These are phyloP conservation scores for Rutstroemia sp. DNA, from an alignment of 2,329 filamentous ascomycete genomes.

Conservation along the genomic window DNA sequence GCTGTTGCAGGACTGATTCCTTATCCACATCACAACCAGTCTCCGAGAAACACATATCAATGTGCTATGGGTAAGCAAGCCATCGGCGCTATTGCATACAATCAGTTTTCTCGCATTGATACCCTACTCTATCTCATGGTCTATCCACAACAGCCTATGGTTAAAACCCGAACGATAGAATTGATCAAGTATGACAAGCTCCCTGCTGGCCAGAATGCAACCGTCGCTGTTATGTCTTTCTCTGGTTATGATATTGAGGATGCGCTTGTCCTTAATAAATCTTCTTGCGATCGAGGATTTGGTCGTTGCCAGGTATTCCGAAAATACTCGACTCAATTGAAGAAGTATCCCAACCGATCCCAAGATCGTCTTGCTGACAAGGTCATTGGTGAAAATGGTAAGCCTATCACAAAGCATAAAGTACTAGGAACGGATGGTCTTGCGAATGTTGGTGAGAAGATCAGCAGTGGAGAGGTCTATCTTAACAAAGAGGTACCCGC, in stretches of 20 bases:
- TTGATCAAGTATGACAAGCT: conserved; percentile 96
- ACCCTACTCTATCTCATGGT: conserved; percentile 94
- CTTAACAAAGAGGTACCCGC: conserved; percentile 83
- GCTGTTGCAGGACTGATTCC: conserved; percentile 95
- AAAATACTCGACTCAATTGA: conserved; percentile 81
- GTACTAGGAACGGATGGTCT: conserved; percentile 81
- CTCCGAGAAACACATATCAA: conserved; percentile 96
- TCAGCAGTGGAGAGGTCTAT: conserved; percentile 76
- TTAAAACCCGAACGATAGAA: conserved; percentile 94
- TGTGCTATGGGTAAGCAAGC: conserved; percentile 99
- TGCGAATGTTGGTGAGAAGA: conserved; percentile 74
- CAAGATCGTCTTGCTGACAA: conserved; percentile 58
- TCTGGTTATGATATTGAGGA: conserved; percentile 99
- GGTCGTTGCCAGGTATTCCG: conserved; percentile 97
- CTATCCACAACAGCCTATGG: conserved; percentile 95
- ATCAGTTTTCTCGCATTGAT: conserved; percentile 95
- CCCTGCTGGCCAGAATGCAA: conserved; percentile 92
- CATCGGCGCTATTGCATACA: conserved; percentile 95
- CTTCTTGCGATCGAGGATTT: conserved; percentile 89
- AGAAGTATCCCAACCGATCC: conserved; percentile 80
- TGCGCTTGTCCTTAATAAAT: conserved; percentile 93
- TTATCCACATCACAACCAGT: conserved; percentile 98
- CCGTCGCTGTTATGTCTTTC: conserved; percentile 98
- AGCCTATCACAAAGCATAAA: conserved; percentile 59
- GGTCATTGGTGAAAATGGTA: conserved; percentile 46